phyloP scores from a whole-genome alignment of 108 stramenopile genomes.

The Hondaea fermentalgiana region DNA sequence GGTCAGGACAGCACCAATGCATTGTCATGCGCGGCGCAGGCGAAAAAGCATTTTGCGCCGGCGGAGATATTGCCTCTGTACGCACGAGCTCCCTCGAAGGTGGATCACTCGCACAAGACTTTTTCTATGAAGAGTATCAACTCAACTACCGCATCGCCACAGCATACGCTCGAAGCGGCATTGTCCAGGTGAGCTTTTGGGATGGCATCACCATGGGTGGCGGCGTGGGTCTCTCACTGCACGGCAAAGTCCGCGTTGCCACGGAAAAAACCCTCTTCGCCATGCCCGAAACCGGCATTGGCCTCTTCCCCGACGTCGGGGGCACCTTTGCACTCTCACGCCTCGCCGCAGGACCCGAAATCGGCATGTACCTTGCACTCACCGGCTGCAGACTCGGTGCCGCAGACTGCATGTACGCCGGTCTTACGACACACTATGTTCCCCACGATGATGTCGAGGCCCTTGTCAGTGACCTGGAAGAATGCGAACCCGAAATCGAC shows the following conservation, averaged over 20 bases:
- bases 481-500: conserved; percentile 23
- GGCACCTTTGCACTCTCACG: conserved; percentile 76
- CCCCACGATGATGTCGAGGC: conserved; percentile 55
- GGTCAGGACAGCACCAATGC: neutral
- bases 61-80: conserved; percentile 77
- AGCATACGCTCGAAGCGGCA: neutral
- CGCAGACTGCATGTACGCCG: conserved; percentile 69
- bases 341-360: conserved; percentile 51
- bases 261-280: conserved; percentile 83
- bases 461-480: conserved; percentile 42
- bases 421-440: conserved; percentile 88
- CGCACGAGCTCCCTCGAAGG: neutral
- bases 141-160: conserved; percentile 66
- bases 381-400: conserved; percentile 72
- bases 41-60: conserved; percentile 73
- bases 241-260: conserved; percentile 80
- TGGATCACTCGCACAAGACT: conserved; percentile 36
- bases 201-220: conserved; percentile 98
- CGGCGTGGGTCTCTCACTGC: conserved; percentile 83
- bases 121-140: conserved; percentile 79
- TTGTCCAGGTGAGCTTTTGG: conserved; percentile 77
- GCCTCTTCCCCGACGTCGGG: conserved; percentile 94
- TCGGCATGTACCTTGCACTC: conserved; percentile 78
- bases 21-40: neutral
- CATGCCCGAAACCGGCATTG: conserved; percentile 96